Evolutionary conservation across 192 early-diverging fungal species (phyloP), one percentile per base, ranked within the genome.

Genomic region (Podila verticillata): DNA sequence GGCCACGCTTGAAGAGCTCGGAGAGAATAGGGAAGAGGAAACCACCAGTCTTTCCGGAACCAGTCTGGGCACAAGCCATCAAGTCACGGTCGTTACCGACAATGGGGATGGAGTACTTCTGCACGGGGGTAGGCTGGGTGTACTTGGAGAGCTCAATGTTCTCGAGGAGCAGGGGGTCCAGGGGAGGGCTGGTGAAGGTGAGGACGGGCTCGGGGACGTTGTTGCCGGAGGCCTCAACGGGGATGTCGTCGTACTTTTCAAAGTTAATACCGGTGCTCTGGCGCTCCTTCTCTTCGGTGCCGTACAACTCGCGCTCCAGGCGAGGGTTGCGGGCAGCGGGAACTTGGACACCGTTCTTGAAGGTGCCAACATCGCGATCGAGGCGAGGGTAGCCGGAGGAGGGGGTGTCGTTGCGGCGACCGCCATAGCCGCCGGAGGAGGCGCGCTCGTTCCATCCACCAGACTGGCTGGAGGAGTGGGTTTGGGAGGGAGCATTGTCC

Each of bases 11-110:
- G 89, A 96, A 99, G 61, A 92, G 90, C 80, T 97, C 93, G 51
- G 92, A 92, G 39, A 99, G 89, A 61, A 99, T 98, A 49, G 97
- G 97, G 87, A 99, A 93, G 70, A 99, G 88, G 88, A 99, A 99
- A 54, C 97, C 97, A 68, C 93, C 97, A 51, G 97, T 99, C 86
- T 98, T 95, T 58, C 95, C 93, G 28, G 91, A 94, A 85, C 97
- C 97, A 26, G 97, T 99, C 84, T 99, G 97, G 34, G 97, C 97
- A 82, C 97, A 99, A 31, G 96, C 97, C 97, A 99, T 99, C 85
- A 99, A 85, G 84, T 99, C 97, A 74, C 97, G 92, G 60, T 92
- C 91, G 36, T 82, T 78, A 44, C 87, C 84, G 36, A 96, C 93
- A 84, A 93, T 94, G 72, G 91, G 92, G 74, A 93, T 93, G 29